Conservation (phyloP, 2,329 filamentous ascomycete species). For the Xylogone sp. region DNA sequence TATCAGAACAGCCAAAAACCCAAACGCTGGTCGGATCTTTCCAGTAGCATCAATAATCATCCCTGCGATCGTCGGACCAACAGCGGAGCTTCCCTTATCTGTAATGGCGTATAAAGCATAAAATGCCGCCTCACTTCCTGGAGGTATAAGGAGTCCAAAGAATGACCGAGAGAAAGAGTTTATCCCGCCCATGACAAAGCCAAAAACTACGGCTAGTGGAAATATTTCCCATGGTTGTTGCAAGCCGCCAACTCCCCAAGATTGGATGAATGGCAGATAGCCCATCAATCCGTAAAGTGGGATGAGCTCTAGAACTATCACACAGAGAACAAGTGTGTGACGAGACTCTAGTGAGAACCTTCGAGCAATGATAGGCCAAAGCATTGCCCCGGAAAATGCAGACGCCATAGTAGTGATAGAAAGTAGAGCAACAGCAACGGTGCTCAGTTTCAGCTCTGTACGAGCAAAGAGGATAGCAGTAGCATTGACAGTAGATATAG, state of each 20-base stretch:
- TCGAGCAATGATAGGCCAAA: constrained; percentile 77
- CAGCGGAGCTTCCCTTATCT: constrained; percentile 91
- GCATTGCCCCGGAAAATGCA: constrained; percentile 83
- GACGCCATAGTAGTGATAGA: constrained; percentile 85
- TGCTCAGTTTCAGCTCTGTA: constrained; percentile 84
- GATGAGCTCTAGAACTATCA: constrained; percentile 84
- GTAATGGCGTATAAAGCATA: constrained; percentile 96
- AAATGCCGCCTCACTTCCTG: constrained; percentile 90
- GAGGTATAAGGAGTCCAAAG: constrained; percentile 88
- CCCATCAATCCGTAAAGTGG: constrained; percentile 87
- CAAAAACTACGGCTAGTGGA: constrained; percentile 83
- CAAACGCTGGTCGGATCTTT: constrained; percentile 80
- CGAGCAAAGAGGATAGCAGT: constrained; percentile 96
- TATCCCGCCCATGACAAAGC: constrained; percentile 88
- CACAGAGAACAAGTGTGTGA: constrained; percentile 86
- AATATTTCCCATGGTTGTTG: constrained; percentile 98
- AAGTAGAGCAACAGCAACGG: constrained; percentile 84
- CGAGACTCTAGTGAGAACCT: constrained; percentile 67
- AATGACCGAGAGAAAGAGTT: constrained; percentile 88
- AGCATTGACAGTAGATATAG: constrained; percentile 87
- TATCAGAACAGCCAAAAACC: constrained; percentile 80
- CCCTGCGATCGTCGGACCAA: constrained; percentile 90
- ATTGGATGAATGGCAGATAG: constrained; percentile 74
- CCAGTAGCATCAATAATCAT: constrained; percentile 82
- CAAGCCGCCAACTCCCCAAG: constrained; percentile 73